These are phyloP conservation scores for Blechomonas ayalai DNA, from an alignment of 208 protist genomes.

Conservation along the genomic window DNA sequence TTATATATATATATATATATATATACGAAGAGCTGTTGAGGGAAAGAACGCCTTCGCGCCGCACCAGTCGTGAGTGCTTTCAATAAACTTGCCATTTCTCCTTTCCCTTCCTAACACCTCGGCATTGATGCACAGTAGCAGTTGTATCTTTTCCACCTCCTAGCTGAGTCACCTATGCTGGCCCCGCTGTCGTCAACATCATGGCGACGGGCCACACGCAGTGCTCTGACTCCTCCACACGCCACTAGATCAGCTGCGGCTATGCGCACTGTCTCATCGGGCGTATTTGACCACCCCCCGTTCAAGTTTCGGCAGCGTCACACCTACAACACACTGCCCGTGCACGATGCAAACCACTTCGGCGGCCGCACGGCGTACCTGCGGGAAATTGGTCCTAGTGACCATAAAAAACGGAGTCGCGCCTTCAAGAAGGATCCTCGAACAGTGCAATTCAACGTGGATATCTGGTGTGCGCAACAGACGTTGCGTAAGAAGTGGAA, in stretches of 20 bases:
- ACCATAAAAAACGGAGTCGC: constrained; percentile 63
- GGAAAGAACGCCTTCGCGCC: neutral
- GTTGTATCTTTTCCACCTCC: too few species aligned
- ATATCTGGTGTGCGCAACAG: constrained; percentile 86
- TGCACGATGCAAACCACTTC: constrained; percentile 83
- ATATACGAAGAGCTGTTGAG: neutral
- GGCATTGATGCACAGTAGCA: too few species aligned
- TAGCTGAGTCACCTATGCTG: too few species aligned
- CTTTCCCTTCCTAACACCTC: too few species aligned
- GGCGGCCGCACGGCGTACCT: constrained; percentile 80
- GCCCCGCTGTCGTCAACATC: too few species aligned
- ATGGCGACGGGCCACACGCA: neutral
- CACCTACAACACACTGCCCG: constrained; percentile 77
- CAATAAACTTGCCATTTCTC: too few species aligned
- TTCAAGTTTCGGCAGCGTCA: constrained; percentile 62
- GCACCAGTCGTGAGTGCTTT: constrained; percentile 1
- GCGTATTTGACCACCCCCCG: constrained; percentile 64
- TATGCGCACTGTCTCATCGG: constrained; percentile 32
- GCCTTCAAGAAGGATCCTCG: constrained; percentile 73
- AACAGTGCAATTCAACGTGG: constrained; percentile 84
- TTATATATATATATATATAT: neutral
- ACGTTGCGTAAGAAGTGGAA: constrained; percentile 87
- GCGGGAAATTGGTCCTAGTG: constrained; percentile 72
- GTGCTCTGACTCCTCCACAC: neutral
- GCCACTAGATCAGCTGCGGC: constrained; percentile 5